Evolutionary conservation across 1,139 yeast species (phyloP).

Genomic region (Candida labiduridarum): DNA sequence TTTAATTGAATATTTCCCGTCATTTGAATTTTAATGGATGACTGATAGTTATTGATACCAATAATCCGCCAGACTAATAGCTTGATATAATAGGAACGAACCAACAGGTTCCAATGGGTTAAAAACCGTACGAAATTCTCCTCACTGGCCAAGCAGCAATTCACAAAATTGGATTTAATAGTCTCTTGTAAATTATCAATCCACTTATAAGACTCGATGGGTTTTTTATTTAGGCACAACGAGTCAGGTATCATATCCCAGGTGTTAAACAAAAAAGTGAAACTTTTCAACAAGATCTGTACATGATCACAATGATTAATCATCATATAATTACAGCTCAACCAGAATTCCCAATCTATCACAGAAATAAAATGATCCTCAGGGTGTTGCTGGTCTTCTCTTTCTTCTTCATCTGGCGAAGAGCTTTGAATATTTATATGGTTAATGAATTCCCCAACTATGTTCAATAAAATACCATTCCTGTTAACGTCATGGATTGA

Average conservation of each 20-base stretch:
- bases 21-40: conserved; percentile 34
- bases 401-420: not conserved
- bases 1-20: conserved; percentile 34
- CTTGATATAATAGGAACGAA: conserved; percentile 68
- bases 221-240: conserved; percentile 12
- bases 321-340: conserved; percentile 60
- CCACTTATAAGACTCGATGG: conserved; percentile 27
- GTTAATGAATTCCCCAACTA: conserved; percentile 49
- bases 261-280: conserved; percentile 68
- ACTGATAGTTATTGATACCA: conserved; percentile 49
- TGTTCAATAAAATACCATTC: conserved; percentile 48
- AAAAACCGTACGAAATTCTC: conserved; percentile 57
- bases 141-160: conserved; percentile 53
- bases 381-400: not conserved
- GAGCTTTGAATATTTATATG: conserved; percentile 27
- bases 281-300: conserved; percentile 60
- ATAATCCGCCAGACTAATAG: conserved; percentile 69
- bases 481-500: conserved; percentile 48
- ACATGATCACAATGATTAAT: conserved; percentile 60
- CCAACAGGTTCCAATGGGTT: conserved; percentile 80
- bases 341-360: conserved; percentile 80
- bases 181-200: conserved; percentile 36
- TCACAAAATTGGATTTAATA: conserved; percentile 48
- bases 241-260: conserved; percentile 72
- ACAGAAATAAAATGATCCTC: conserved; percentile 12